These are phyloP conservation scores for Ceratobasidium sp. DNA, from an alignment of 1,284 basidiomycete genomes.

Conservation along the genomic window DNA sequence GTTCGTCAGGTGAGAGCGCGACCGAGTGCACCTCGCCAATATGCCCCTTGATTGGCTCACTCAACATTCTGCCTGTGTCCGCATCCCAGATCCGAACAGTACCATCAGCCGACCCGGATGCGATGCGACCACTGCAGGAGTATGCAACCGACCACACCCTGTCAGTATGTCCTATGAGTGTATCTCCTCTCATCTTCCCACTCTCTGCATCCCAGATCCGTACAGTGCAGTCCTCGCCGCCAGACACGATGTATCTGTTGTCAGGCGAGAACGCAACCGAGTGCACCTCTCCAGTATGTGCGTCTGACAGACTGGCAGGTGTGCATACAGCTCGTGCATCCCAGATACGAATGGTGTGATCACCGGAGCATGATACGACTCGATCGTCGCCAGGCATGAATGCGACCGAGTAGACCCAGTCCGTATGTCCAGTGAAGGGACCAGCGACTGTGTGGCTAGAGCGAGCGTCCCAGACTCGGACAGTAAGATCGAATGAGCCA, in stretches of 20 bases:
- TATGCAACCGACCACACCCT: neutral
- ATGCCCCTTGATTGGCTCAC: neutral
- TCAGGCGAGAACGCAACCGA: conserved; percentile 22
- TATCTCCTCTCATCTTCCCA: neutral
- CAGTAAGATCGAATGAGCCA: conserved; percentile 15
- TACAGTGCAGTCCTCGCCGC: conserved; percentile 15
- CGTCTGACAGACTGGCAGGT: neutral
- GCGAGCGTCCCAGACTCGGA: conserved; percentile 20
- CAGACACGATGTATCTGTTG: conserved; percentile 15
- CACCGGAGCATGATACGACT: neutral
- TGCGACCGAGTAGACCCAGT: conserved; percentile 1
- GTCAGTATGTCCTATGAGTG: neutral
- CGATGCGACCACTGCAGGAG: neutral
- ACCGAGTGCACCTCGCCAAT: neutral
- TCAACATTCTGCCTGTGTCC: neutral
- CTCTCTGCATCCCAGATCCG: conserved; percentile 23
- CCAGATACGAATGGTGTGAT: conserved; percentile 31
- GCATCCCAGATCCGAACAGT: conserved; percentile 21
- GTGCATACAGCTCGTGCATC: neutral
- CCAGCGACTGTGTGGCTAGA: neutral
- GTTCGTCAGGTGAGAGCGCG: conserved; percentile 30
- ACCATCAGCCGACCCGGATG: neutral
- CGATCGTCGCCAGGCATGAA: conserved; percentile 23
- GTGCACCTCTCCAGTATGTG: neutral
- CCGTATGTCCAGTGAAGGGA: conserved; percentile 6